These are phyloP conservation scores for Fusarium tricinctum DNA, from an alignment of 2,329 filamentous ascomycete species.

Conservation along the genomic window DNA sequence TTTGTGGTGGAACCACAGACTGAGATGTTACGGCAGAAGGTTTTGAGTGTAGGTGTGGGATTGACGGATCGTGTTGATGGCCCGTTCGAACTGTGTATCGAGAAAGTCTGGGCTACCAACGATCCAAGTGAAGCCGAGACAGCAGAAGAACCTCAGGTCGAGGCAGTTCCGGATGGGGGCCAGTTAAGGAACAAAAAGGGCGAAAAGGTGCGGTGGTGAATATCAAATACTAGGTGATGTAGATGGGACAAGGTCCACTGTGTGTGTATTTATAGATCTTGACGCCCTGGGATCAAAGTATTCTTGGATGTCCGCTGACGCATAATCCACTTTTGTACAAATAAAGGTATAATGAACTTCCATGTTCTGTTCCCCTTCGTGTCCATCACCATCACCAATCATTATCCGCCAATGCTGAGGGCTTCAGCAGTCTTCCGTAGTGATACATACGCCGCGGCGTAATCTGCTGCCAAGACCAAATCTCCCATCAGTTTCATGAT, in stretches of 20 bases:
- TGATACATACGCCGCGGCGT: constrained; percentile 74
- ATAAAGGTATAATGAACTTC: constrained; percentile 29
- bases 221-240: background rate
- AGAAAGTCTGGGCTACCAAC: constrained; percentile 93
- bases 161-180: constrained; percentile 42
- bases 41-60: constrained; percentile 87
- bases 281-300: constrained; percentile 10
- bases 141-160: constrained; percentile 29
- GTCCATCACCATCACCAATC: constrained; percentile 13
- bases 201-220: constrained; percentile 57
- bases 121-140: constrained; percentile 49
- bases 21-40: constrained; percentile 87
- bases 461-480: constrained; percentile 72
- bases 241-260: constrained; percentile 2
- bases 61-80: constrained; percentile 91
- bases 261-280: constrained; percentile 21
- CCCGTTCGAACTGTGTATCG: constrained; percentile 87
- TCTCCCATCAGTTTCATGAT: constrained; percentile 80
- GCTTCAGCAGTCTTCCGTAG: constrained; percentile 61
- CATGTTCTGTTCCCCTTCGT: constrained; percentile 2
- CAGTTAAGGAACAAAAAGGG: constrained; percentile 57
- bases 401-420: constrained; percentile 46
- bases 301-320: background rate
- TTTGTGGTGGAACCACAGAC: constrained; percentile 93
- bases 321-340: constrained; percentile 34